Conservation (phyloP, 371 early-diverging fungal species). For the Massospora cicadina region DNA sequence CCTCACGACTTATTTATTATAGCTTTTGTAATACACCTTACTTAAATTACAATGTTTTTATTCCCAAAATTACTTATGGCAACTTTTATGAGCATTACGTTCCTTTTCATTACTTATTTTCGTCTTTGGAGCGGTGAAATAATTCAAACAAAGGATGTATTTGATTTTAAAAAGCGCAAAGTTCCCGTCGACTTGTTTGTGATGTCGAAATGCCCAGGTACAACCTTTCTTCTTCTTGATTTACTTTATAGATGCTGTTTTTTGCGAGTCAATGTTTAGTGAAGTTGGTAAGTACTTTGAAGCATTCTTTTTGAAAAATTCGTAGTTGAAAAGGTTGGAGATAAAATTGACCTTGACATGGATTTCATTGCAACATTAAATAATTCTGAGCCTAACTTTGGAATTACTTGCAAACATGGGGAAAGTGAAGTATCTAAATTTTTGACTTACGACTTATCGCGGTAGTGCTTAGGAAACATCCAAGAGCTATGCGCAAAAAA, state of each 20-base stretch:
- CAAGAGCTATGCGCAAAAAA: conserved; percentile 5
- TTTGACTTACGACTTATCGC: background rate
- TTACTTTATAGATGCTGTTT: conserved; percentile 6
- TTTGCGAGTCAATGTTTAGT: background rate
- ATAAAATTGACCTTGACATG: background rate
- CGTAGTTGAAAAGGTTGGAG: background rate
- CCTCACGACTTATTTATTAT: too few species aligned
- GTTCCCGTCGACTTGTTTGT: conserved; percentile 9
- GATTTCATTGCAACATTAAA: background rate
- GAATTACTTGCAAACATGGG: background rate
- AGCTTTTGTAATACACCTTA: too few species aligned
- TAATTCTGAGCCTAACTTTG: background rate
- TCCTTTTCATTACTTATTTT: too few species aligned
- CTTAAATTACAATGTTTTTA: too few species aligned
- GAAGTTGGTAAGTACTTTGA: background rate
- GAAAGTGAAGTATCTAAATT: background rate
- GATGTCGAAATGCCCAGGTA: conserved; percentile 11
- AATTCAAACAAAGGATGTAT: too few species aligned
- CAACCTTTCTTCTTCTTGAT: background rate
- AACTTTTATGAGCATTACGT: too few species aligned
- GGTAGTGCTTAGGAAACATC: conserved; percentile 3
- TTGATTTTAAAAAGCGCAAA: too few species aligned
- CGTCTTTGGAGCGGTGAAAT: too few species aligned
- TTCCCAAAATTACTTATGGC: too few species aligned
- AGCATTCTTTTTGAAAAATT: background rate